Percentiles rank a stretch among this genome's conserved stretches.
Evolutionary conservation across 257 asterid species (phyloP).

Genomic region (Nicotiana obtusifolia): DNA sequence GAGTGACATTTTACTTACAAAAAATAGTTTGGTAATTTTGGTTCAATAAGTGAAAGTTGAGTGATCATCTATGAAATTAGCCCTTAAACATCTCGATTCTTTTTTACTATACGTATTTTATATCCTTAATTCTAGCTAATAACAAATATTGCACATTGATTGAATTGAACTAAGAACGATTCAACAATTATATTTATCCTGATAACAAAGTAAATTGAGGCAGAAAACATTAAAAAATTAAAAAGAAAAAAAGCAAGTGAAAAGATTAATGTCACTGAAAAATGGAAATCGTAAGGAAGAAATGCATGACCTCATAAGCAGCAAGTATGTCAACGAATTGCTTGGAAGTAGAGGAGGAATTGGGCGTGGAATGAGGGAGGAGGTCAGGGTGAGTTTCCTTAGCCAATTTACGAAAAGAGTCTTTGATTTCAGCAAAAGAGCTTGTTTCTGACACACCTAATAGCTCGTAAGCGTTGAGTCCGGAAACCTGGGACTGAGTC

Average conservation of each 20-base stretch:
- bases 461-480: constrained; percentile 67
- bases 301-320: constrained; percentile 69
- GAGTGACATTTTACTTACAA: too few relatives aligned
- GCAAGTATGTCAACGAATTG: constrained; percentile 75
- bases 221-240: not conserved
- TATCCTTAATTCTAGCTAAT: not conserved
- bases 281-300: not conserved
- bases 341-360: constrained; percentile 42
- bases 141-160: not conserved
- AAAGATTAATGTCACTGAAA: not conserved
- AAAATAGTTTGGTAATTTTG: too few relatives aligned
- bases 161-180: not conserved
- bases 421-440: constrained; percentile 65
- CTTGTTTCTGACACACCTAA: constrained; percentile 68
- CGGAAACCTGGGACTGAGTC: constrained; percentile 51
- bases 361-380: constrained; percentile 27
- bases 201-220: not conserved
- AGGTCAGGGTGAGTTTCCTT: constrained; percentile 92
- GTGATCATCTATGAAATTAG: too few relatives aligned
- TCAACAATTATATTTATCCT: not conserved
- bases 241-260: not conserved
- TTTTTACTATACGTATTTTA: not conserved
- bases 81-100: too few relatives aligned
- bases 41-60: too few relatives aligned
- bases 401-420: constrained; percentile 74